Conservation (phyloP, 257 asterid genomes). For the Nicotiana undulata region DNA sequence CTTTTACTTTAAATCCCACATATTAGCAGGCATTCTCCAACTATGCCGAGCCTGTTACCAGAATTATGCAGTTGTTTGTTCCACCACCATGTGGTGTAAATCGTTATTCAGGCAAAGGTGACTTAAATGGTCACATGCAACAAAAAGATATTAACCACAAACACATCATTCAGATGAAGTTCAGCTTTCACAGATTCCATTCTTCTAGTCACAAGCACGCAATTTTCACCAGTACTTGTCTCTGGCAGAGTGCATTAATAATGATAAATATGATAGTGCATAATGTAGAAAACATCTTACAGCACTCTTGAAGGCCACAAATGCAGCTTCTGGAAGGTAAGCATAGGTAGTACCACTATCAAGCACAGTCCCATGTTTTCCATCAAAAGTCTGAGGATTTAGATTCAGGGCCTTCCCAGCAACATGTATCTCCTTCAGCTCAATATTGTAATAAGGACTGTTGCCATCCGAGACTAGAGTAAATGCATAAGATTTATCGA, state of each 20-base stretch:
- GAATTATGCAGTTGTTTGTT: neutral
- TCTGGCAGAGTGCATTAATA: neutral
- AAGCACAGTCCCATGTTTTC: slow-evolving; percentile 77
- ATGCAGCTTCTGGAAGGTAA: slow-evolving; percentile 79
- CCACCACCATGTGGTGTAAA: neutral
- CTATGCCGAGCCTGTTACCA: neutral
- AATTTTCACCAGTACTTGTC: neutral
- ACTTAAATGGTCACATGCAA: neutral
- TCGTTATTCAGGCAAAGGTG: neutral
- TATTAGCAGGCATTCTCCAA: neutral
- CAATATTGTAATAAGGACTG: slow-evolving; percentile 96
- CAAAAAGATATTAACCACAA: neutral
- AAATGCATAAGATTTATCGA: slow-evolving; percentile 90
- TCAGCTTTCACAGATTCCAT: neutral
- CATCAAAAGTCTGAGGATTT: slow-evolving; percentile 57
- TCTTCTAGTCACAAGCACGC: neutral
- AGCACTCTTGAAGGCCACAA: slow-evolving; percentile 64
- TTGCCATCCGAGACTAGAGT: slow-evolving; percentile 97
- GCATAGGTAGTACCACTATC: slow-evolving; percentile 97
- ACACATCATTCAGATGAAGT: neutral
- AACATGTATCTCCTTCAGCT: slow-evolving; percentile 82
- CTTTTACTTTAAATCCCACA: neutral
- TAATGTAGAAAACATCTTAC: slow-evolving; percentile 36
- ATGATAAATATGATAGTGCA: neutral
- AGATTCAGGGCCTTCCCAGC: slow-evolving; percentile 77